These are phyloP conservation scores for Oidiodendron maius DNA, from an alignment of 495 filamentous ascomycete genomes.

Conservation along the genomic window DNA sequence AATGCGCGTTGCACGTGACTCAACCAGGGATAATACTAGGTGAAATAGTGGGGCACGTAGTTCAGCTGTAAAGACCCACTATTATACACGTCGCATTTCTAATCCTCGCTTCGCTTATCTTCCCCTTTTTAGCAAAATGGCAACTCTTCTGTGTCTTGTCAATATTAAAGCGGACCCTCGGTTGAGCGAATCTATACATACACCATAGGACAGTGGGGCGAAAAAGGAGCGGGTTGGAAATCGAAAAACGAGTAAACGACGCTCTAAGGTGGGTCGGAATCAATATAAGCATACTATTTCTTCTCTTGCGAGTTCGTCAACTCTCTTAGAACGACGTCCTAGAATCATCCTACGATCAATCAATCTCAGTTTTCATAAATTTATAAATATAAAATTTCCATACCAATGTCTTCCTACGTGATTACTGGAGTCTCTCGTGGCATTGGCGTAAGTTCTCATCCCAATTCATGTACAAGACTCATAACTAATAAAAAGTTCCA, in stretches of 20 bases:
- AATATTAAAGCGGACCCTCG: conserved; percentile 10
- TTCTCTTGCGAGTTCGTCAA: conserved; percentile 4
- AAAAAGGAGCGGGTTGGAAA: conserved; percentile 8
- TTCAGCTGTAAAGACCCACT: neutral
- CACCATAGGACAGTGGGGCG: neutral
- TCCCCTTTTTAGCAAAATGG: conserved; percentile 10
- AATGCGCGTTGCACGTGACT: conserved; percentile 2
- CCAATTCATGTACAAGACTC: conserved; percentile 2
- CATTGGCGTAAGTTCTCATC: conserved; percentile 25
- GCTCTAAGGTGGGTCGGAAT: conserved; percentile 5
- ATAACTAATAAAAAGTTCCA: conserved; percentile 6
- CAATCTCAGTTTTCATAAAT: conserved; percentile 3
- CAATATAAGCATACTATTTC: conserved; percentile 9
- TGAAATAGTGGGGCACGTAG: neutral
- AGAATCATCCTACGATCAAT: conserved; percentile 8
- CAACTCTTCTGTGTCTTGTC: conserved; percentile 14
- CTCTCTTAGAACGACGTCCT: conserved; percentile 10
- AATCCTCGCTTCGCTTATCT: conserved; percentile 10
- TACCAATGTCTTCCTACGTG: conserved; percentile 30
- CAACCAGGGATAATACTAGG: too few relatives aligned
- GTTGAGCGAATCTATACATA: conserved; percentile 5
- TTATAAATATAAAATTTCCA: conserved; percentile 1
- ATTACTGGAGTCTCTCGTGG: conserved; percentile 29
- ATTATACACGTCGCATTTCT: neutral
- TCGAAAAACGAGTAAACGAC: conserved; percentile 4